A percentile compares a stretch with the other conserved stretches of the same genome.
phyloP scores from a whole-genome alignment of 306 rosid species.

The Crataegus laevigata region DNA sequence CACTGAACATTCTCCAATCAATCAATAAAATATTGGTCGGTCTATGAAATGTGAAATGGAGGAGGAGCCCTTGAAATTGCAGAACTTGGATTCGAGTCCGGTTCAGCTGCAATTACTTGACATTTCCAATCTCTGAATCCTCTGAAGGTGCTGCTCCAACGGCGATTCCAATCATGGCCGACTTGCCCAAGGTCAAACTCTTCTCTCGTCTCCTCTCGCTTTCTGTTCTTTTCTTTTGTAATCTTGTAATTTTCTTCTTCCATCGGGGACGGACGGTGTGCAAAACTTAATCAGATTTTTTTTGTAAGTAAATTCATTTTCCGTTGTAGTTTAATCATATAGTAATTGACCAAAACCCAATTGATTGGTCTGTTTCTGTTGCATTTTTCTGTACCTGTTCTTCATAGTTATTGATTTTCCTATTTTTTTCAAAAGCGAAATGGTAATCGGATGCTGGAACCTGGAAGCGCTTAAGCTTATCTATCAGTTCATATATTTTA shows the following conservation, averaged over 20 bases:
- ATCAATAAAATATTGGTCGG: not conserved
- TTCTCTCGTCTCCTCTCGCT: not conserved
- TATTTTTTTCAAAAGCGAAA: not conserved
- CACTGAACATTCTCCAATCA: not conserved
- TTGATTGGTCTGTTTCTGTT: not conserved
- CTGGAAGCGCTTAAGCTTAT: not conserved
- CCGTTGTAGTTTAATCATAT: not conserved
- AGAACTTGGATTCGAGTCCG: not conserved
- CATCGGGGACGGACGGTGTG: not conserved
- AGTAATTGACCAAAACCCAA: not conserved
- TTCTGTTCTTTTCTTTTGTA: not conserved
- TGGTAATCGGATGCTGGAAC: not conserved
- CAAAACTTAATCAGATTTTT: not conserved
- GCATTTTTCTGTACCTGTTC: not conserved
- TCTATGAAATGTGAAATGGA: not conserved
- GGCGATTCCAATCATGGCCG: not conserved
- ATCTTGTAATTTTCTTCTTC: not conserved
- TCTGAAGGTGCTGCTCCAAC: not conserved
- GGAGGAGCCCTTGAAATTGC: not conserved
- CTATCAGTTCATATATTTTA: not conserved
- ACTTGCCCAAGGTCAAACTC: slow-evolving; percentile 7
- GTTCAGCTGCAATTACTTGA: not conserved
- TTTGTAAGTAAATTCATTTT: not conserved
- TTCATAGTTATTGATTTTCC: not conserved
- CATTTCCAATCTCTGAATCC: not conserved